Conservation (phyloP, 129 eudicot genomes). For the Pittosporum tobira region DNA sequence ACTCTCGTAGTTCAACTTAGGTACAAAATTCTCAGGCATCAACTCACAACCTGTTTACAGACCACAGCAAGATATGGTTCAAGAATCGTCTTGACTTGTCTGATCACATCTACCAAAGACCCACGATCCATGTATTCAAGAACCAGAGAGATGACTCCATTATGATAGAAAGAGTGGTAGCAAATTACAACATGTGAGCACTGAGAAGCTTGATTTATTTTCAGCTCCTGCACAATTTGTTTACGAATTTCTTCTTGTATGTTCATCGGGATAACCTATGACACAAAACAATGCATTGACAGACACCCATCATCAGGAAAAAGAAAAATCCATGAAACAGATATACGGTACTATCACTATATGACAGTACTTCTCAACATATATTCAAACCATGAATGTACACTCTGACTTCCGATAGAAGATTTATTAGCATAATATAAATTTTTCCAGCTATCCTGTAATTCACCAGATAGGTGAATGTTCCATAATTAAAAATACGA, state of each 20-base stretch:
- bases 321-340: not conserved
- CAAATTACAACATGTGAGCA: slow-evolving; percentile 85
- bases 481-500: not conserved
- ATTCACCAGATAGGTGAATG: not conserved
- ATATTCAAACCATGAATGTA: not conserved
- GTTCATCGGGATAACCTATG: slow-evolving; percentile 96
- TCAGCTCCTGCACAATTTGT: slow-evolving; percentile 95
- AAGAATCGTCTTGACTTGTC: slow-evolving; percentile 89
- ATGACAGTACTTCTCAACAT: not conserved
- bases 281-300: not conserved
- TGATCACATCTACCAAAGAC: slow-evolving; percentile 72
- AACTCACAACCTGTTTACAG: slow-evolving; percentile 72
- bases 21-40: not conserved
- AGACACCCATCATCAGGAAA: not conserved
- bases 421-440: too few species aligned
- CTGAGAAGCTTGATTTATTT: slow-evolving; percentile 90
- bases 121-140: slow-evolving; percentile 99
- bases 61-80: slow-evolving; percentile 99
- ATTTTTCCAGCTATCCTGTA: too few species aligned
- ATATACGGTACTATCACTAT: too few species aligned
- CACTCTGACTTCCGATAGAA: too few species aligned
- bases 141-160: slow-evolving; percentile 87
- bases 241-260: slow-evolving; percentile 95
- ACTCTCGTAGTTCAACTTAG: not conserved
- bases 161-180: slow-evolving; percentile 90